phyloP scores from a whole-genome alignment of 2,329 filamentous ascomycete genomes.

The Aureobasidium sp. region DNA sequence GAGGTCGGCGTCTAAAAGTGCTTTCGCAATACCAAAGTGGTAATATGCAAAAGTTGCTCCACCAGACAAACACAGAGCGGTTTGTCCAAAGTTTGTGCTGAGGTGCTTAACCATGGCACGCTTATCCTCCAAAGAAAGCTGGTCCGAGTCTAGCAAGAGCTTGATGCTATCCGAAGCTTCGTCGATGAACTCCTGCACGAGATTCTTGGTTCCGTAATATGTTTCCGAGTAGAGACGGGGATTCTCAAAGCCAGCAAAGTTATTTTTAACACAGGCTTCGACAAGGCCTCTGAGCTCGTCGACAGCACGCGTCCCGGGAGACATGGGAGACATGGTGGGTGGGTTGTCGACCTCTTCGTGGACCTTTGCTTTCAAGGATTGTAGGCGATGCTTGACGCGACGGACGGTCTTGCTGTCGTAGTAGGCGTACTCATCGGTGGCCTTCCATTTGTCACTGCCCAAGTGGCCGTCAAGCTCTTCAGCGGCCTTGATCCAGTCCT shows the following conservation, averaged over 20 bases:
- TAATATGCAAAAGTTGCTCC: conserved; percentile 95
- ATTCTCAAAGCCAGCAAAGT: conserved; percentile 93
- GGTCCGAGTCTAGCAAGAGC: conserved; percentile 59
- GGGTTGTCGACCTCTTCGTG: conserved; percentile 45
- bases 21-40: conserved; percentile 87
- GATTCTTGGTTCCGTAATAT: conserved; percentile 93
- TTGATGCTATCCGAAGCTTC: conserved; percentile 65
- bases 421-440: conserved; percentile 62
- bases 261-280: conserved; percentile 93
- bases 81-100: conserved; percentile 83
- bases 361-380: conserved; percentile 46
- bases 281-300: conserved; percentile 71
- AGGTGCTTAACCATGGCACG: conserved; percentile 77
- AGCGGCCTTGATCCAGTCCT: conserved; percentile 75
- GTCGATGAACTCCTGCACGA: conserved; percentile 84
- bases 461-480: conserved; percentile 71
- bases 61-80: conserved; percentile 85
- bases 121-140: conserved; percentile 66
- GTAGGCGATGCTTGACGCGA: conserved; percentile 68
- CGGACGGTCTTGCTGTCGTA: conserved; percentile 83
- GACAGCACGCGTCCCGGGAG: conserved; percentile 42
- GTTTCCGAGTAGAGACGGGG: conserved; percentile 92
- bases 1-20: conserved; percentile 74
- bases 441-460: conserved; percentile 73
- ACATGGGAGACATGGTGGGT: not conserved